These are phyloP conservation scores for Paraleonurus japonicus DNA, from an alignment of 257 asterid species.

Conservation along the genomic window DNA sequence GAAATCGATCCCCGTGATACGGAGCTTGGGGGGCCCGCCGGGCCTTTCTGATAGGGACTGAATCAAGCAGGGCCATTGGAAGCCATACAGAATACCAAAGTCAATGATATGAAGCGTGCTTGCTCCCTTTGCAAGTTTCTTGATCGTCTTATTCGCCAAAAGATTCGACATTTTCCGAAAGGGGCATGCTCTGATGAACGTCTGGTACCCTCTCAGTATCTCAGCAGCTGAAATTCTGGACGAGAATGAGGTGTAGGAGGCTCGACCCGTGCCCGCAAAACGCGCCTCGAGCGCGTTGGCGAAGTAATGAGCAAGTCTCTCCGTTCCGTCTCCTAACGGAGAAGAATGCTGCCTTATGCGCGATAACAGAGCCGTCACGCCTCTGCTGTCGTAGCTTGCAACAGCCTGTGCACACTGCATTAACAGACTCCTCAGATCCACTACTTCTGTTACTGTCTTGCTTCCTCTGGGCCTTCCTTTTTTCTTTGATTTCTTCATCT, in stretches of 20 bases:
- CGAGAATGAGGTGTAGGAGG: slow-evolving; percentile 1
- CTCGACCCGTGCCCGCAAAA: slow-evolving; percentile 41
- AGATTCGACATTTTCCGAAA: slow-evolving; percentile 40
- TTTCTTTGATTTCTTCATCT: not conserved
- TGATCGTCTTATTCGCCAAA: slow-evolving; percentile 43
- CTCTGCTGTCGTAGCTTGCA: slow-evolving; percentile 32
- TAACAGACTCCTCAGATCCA: slow-evolving; percentile 40
- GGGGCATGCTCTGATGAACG: slow-evolving; percentile 45
- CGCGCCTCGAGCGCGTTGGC: slow-evolving; percentile 57
- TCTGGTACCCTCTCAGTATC: slow-evolving; percentile 43
- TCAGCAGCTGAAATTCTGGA: slow-evolving; percentile 43
- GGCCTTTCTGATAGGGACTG: slow-evolving; percentile 40
- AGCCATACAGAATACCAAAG: slow-evolving; percentile 53
- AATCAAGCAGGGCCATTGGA: slow-evolving; percentile 58
- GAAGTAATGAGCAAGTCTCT: slow-evolving; percentile 47
- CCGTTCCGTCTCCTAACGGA: slow-evolving; percentile 42
- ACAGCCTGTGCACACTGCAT: slow-evolving; percentile 54
- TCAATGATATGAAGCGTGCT: slow-evolving; percentile 43
- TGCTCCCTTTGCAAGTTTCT: slow-evolving; percentile 29
- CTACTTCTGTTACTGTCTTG: slow-evolving; percentile 33
- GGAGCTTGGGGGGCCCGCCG: slow-evolving; percentile 53
- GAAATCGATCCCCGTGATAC: slow-evolving; percentile 56
- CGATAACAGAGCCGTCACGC: slow-evolving; percentile 26
- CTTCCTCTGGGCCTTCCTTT: slow-evolving; percentile 39
- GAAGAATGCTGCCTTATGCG: slow-evolving; percentile 47